Evolutionary conservation across 2,329 filamentous ascomycete genomes (phyloP).

Genomic region (Talaromyces atroroseus): DNA sequence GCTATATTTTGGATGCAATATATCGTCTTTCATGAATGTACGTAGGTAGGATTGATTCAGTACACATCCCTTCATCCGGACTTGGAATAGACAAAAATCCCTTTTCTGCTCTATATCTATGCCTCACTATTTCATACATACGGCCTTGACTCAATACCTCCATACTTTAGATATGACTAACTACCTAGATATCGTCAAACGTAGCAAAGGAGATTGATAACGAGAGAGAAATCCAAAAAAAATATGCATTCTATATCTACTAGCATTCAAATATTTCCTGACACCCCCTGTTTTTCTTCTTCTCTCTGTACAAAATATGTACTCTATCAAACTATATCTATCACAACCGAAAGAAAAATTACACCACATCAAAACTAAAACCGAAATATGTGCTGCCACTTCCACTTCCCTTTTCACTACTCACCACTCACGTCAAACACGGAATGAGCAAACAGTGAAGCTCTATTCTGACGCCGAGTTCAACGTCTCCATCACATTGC

Average conservation of each 20-base stretch:
- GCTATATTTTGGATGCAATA: too few species aligned
- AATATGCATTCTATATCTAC: neutral
- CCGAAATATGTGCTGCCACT: neutral
- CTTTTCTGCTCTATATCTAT: too few species aligned
- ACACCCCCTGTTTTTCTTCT: neutral
- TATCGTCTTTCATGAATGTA: too few species aligned
- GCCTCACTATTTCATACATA: too few species aligned
- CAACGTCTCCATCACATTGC: constrained; percentile 12
- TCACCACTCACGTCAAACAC: neutral
- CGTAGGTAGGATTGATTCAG: too few species aligned
- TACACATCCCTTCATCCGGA: too few species aligned
- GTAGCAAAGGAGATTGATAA: too few species aligned
- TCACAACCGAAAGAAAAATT: neutral
- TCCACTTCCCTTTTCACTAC: neutral
- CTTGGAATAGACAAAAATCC: too few species aligned
- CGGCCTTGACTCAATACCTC: too few species aligned
- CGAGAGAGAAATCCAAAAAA: too few species aligned
- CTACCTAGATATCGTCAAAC: too few species aligned
- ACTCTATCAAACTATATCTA: neutral
- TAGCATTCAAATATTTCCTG: neutral
- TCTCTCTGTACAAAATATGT: neutral
- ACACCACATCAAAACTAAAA: neutral
- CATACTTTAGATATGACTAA: too few species aligned
- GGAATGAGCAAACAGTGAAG: neutral
- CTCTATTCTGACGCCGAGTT: constrained; percentile 4